Conservation (phyloP, 805 yeast species). For the Aciculoconidium aculeatum region DNA sequence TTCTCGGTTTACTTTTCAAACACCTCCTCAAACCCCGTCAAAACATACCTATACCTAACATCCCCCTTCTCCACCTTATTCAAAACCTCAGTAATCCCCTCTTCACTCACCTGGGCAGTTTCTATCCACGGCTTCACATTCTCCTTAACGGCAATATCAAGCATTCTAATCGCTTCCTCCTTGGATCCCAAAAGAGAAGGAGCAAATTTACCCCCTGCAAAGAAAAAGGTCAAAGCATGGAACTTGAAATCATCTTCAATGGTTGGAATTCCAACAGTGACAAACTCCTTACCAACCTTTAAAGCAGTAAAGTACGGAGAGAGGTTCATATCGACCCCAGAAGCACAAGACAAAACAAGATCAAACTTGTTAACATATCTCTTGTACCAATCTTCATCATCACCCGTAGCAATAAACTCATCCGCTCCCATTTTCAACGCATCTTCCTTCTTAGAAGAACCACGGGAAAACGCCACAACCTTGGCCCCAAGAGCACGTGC, state of each 20-base stretch:
- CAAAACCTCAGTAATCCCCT: conserved; percentile 26
- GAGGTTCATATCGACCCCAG: conserved; percentile 20
- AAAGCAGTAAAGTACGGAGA: conserved; percentile 16
- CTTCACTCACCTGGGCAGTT: conserved; percentile 28
- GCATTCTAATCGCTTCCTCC: conserved; percentile 31
- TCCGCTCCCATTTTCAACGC: conserved; percentile 53
- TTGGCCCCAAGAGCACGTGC: conserved; percentile 62
- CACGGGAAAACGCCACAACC: conserved; percentile 52
- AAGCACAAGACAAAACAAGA: conserved; percentile 45
- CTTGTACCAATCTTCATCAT: conserved; percentile 26
- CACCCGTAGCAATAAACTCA: conserved; percentile 45
- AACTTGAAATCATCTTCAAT: conserved; percentile 16
- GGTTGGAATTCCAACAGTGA: conserved; percentile 25
- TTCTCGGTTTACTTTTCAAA: no score
- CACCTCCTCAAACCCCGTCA: conserved; percentile 49
- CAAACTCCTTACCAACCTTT: conserved; percentile 18
- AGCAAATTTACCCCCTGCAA: conserved; percentile 20
- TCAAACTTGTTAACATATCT: conserved; percentile 29
- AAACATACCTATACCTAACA: conserved; percentile 47
- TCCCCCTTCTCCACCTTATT: conserved; percentile 26
- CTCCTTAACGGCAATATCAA: conserved; percentile 31
- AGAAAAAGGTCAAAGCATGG: conserved; percentile 17
- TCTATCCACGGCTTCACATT: conserved; percentile 30
- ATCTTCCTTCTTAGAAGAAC: conserved; percentile 43
- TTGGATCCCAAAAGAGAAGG: conserved; percentile 30